Conservation (phyloP, 2,329 filamentous ascomycete species). For the Elsinoe batatas region DNA sequence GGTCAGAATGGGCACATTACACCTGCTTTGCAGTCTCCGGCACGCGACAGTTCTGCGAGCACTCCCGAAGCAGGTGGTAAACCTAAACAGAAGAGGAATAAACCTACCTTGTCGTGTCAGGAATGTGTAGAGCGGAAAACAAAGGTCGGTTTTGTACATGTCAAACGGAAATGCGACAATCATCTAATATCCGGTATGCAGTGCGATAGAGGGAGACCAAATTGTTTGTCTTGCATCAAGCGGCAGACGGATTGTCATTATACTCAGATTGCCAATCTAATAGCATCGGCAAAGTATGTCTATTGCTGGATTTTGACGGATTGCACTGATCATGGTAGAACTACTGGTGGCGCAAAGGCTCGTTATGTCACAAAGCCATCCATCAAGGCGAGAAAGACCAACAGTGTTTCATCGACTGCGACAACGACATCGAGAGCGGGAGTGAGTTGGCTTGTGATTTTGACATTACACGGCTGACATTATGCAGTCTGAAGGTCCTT, state of each 20-base stretch:
- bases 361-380: conserved; percentile 27
- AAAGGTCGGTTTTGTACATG: conserved; percentile 45
- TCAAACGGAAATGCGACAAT: background rate
- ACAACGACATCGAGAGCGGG: conserved; percentile 16
- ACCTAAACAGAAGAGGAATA: conserved; percentile 69
- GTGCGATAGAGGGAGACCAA: conserved; percentile 64
- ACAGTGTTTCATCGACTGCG: conserved; percentile 18
- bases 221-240: conserved; percentile 53
- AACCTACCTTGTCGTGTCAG: conserved; percentile 67
- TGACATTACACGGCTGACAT: conserved; percentile 1
- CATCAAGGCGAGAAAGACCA: conserved; percentile 25
- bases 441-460: background rate
- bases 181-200: conserved; percentile 27
- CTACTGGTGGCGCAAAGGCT: conserved; percentile 15
- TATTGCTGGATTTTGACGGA: conserved; percentile 5
- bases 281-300: conserved; percentile 52
- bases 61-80: conserved; percentile 17
- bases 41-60: conserved; percentile 1
- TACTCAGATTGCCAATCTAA: conserved; percentile 63
- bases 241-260: conserved; percentile 67
- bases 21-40: background rate
- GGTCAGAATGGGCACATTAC: background rate
- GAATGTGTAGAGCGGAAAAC: conserved; percentile 78
- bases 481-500: background rate
- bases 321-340: conserved; percentile 16